Base-by-base conservation (phyloP, 2,329 filamentous ascomycete genomes). In the Fusarium sp. region DNA sequence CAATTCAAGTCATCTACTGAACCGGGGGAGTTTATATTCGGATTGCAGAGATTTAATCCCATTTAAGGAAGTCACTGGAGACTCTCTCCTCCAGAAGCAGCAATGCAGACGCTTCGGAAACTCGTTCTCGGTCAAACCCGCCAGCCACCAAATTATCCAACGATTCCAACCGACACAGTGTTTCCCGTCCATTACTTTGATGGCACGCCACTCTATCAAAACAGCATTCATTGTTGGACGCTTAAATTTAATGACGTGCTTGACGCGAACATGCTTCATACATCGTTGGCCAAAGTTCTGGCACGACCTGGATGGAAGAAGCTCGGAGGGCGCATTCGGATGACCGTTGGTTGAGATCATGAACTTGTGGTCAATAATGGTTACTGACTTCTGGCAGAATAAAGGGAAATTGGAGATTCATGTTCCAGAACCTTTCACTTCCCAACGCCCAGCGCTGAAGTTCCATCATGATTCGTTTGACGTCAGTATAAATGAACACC, bases 271-370 rank as follows among this genome's bases (percentile, higher is more conserved):
- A 84, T 80, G 50, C 78, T 87, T 24, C 58, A 40, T 4, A 18
- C 27, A 1, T 67, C 73, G 16, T 45, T 64, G 3, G 47, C 59
- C 6, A 24, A 37, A 22, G 40, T 67, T 47, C 37, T 73, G 18
- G 42, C 82, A 10, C 81, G 78, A 8, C 82, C 81, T 3, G 83
- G 82, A 20, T 87, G 85, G 86, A 80, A 78, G 38, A 85, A 85
- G 67, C 67, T 88, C 0, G 84, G 84, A 0, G 86, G 84, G 9
- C 80, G 70, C 10, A 45, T 72, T 24, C 66, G 70, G 5, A 54
- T 67, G 54, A 71, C 54, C 42, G 64, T 67, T 1, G 22, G 68
- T 34, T 31, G 3, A 14, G 7, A 20, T 9, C 13, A 4, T 27
- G 27, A 18, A n/a, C 11, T 22, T 2, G 3, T 6, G 2, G 18